A percentile compares a stretch with the other conserved stretches of the same genome.
These are phyloP conservation scores for Daldinia bambusicola DNA, from an alignment of 495 filamentous ascomycete genomes.

Conservation along the genomic window DNA sequence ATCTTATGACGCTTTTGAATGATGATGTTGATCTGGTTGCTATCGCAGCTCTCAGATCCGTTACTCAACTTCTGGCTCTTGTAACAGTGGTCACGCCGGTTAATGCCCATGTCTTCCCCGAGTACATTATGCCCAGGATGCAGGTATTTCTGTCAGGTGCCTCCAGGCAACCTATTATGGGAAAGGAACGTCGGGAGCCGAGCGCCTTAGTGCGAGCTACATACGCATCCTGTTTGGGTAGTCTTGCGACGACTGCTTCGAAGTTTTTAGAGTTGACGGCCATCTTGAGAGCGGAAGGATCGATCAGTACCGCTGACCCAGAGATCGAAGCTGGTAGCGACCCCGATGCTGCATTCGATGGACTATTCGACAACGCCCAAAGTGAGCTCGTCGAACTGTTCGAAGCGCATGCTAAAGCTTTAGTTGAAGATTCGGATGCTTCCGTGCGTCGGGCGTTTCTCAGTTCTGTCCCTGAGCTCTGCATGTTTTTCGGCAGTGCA, in stretches of 20 bases:
- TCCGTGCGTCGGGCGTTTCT: constrained; percentile 94
- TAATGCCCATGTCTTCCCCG: constrained; percentile 94
- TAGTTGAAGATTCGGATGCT: constrained; percentile 86
- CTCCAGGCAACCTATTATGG: constrained; percentile 48
- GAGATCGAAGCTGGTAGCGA: constrained; percentile 78
- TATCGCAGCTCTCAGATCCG: constrained; percentile 81
- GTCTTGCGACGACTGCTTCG: constrained; percentile 87
- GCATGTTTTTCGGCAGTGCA: constrained; percentile 91
- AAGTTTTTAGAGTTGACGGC: constrained; percentile 91
- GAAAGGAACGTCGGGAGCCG: constrained; percentile 61
- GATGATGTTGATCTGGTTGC: constrained; percentile 86
- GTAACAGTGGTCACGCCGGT: constrained; percentile 90
- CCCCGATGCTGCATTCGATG: constrained; percentile 72
- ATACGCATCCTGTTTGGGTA: constrained; percentile 92
- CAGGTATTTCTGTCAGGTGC: constrained; percentile 72
- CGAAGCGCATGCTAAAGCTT: constrained; percentile 84
- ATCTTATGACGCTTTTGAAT: constrained; percentile 80
- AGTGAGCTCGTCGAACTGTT: constrained; percentile 81
- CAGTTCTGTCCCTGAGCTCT: constrained; percentile 90
- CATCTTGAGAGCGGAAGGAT: constrained; percentile 84
- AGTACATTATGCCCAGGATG: constrained; percentile 90
- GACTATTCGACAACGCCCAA: constrained; percentile 83
- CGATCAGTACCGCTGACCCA: constrained; percentile 78
- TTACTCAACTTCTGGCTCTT: constrained; percentile 88
- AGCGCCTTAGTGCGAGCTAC: constrained; percentile 82